A percentile compares a stretch with the other conserved stretches of the same genome.
phyloP scores from a whole-genome alignment of 176 grass and related monocot genomes.

The Miscanthus lutarioriparius region DNA sequence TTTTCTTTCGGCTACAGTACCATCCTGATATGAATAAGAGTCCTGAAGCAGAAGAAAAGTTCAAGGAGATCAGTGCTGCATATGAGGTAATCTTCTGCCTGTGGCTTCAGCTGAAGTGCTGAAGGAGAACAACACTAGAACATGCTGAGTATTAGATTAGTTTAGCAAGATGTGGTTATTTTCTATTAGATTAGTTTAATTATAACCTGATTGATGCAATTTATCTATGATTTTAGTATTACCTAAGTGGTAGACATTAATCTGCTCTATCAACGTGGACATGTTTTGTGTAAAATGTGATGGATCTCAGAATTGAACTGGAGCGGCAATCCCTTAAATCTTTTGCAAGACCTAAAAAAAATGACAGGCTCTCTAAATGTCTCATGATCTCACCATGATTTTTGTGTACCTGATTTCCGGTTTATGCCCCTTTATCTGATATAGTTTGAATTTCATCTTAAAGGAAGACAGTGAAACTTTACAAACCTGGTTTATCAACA shows the following conservation, averaged over 20 bases:
- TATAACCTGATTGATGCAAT: background rate
- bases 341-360: background rate
- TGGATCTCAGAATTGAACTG: background rate
- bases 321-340: background rate
- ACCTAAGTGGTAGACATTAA: background rate
- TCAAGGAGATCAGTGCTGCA: slow-evolving; percentile 96
- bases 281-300: background rate
- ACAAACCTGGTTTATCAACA: background rate
- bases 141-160: background rate
- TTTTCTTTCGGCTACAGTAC: slow-evolving; percentile 53
- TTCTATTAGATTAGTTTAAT: too few species aligned
- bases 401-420: background rate
- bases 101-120: background rate
- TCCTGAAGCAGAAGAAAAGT: slow-evolving; percentile 89
- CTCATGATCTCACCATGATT: background rate
- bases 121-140: background rate
- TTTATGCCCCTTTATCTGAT: background rate
- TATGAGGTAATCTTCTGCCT: slow-evolving; percentile 79
- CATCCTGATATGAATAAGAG: slow-evolving; percentile 96
- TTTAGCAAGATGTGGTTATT: too few species aligned
- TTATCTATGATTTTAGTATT: background rate
- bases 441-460: background rate
- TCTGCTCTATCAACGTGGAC: background rate
- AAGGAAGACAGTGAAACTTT: background rate
- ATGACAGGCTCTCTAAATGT: background rate